Evolutionary conservation across 306 rosid genomes (phyloP).

Genomic region (Cucurbita argyrosperma): DNA sequence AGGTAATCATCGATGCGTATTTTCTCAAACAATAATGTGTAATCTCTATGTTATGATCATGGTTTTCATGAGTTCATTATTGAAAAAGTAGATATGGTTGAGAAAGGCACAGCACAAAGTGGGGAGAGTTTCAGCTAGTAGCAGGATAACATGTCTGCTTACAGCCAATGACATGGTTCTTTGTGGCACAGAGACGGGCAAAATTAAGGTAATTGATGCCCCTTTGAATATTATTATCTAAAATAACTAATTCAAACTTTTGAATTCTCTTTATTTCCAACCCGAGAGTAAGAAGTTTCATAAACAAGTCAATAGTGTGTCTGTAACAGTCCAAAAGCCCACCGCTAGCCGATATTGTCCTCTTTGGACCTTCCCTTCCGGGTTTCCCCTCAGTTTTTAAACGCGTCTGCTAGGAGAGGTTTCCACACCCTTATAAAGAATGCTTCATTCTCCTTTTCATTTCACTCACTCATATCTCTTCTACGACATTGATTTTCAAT

Average conservation of each 20-base stretch:
- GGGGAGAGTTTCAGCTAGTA: slow-evolving; percentile 76
- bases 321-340: too few relatives aligned
- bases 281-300: not conserved
- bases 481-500: not conserved
- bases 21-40: not conserved
- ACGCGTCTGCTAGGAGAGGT: too few relatives aligned
- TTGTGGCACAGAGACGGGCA: slow-evolving; percentile 63
- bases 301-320: not conserved
- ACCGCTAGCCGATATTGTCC: too few relatives aligned
- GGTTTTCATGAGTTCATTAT: not conserved
- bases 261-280: not conserved
- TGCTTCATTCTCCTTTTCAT: not conserved
- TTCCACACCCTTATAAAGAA: too few relatives aligned
- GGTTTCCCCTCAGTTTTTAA: too few relatives aligned
- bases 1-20: slow-evolving; percentile 20
- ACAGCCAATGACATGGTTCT: slow-evolving; percentile 58
- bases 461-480: not conserved
- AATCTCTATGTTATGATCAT: not conserved
- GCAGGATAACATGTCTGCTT: slow-evolving; percentile 54
- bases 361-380: too few relatives aligned
- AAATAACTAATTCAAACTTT: not conserved
- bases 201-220: slow-evolving; percentile 40
- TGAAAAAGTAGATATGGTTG: slow-evolving; percentile 52
- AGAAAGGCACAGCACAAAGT: slow-evolving; percentile 43
- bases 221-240: not conserved